Conservation (phyloP, 1,284 basidiomycete species). For the Heterobasidion annosum region DNA sequence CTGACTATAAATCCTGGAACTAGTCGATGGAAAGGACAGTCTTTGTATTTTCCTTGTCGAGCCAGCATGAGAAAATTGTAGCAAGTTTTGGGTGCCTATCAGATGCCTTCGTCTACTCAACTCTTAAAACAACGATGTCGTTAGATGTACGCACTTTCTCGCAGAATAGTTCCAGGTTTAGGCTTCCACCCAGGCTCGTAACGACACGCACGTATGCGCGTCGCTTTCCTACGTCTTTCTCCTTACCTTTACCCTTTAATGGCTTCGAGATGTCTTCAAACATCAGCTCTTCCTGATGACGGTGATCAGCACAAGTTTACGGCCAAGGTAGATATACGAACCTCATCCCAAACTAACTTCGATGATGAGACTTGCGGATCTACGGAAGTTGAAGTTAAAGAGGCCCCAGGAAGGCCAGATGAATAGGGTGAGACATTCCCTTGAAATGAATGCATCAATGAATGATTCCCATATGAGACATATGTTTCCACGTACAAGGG, state of each 20-base stretch:
- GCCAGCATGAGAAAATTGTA: slow-evolving; percentile 97
- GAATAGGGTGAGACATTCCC: slow-evolving; percentile 92
- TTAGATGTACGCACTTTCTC: slow-evolving; percentile 50
- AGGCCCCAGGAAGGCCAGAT: slow-evolving; percentile 85
- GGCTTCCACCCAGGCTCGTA: slow-evolving; percentile 79
- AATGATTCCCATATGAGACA: not conserved
- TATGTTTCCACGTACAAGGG: slow-evolving; percentile 45
- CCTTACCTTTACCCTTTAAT: slow-evolving; percentile 76
- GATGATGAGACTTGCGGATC: slow-evolving; percentile 74
- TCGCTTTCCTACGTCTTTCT: slow-evolving; percentile 84
- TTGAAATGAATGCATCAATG: slow-evolving; percentile 16
- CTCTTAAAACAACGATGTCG: not conserved
- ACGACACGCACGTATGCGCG: slow-evolving; percentile 87
- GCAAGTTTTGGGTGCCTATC: slow-evolving; percentile 89
- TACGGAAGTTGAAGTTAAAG: slow-evolving; percentile 87
- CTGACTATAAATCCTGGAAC: slow-evolving; percentile 96
- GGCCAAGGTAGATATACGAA: slow-evolving; percentile 17
- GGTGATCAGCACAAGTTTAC: slow-evolving; percentile 1
- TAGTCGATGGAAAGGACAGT: slow-evolving; percentile 85
- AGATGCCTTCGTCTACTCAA: not conserved
- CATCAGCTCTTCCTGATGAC: slow-evolving; percentile 78
- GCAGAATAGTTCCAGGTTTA: slow-evolving; percentile 90
- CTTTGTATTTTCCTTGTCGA: slow-evolving; percentile 82
- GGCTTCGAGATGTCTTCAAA: slow-evolving; percentile 81
- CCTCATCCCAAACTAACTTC: slow-evolving; percentile 85